Percentiles rank a stretch among this genome's conserved stretches.
phyloP scores from a whole-genome alignment of 148 eudicot genomes.

The Fagopyrum tataricum region DNA sequence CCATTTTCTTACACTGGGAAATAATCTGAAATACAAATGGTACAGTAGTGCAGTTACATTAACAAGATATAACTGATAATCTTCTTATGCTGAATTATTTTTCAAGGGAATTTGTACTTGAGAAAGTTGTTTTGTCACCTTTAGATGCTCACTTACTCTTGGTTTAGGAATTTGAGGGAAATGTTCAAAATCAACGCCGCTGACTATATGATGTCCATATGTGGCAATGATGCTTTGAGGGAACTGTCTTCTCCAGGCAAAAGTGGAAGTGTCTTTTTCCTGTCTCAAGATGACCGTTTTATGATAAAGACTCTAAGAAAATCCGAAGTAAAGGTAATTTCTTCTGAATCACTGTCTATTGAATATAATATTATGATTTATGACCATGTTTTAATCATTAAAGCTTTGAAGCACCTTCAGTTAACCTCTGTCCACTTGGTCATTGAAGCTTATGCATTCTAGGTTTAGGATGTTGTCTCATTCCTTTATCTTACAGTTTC shows the following conservation, averaged over 20 bases:
- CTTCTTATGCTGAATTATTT: neutral
- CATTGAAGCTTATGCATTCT: neutral
- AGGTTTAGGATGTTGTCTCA: neutral
- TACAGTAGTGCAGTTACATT: neutral
- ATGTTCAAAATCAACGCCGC: slow-evolving; percentile 97
- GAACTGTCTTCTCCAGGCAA: slow-evolving; percentile 97
- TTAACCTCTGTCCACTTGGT: neutral
- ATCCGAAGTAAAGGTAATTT: slow-evolving; percentile 67
- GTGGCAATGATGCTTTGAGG: slow-evolving; percentile 94
- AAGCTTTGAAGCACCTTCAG: neutral
- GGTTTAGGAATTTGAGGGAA: slow-evolving; percentile 75
- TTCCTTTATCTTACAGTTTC: neutral
- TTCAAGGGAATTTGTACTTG: neutral
- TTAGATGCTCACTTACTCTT: neutral
- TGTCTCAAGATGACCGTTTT: slow-evolving; percentile 97
- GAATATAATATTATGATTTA: neutral
- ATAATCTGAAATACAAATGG: neutral
- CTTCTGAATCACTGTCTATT: neutral
- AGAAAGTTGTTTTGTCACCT: neutral
- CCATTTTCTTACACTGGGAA: neutral
- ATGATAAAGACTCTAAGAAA: slow-evolving; percentile 94
- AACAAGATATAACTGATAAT: neutral
- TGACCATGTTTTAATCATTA: neutral
- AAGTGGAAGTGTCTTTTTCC: slow-evolving; percentile 94
- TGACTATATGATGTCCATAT: slow-evolving; percentile 96